Evolutionary conservation across 2,329 filamentous ascomycete species (phyloP).

Genomic region (Claviceps sp.): DNA sequence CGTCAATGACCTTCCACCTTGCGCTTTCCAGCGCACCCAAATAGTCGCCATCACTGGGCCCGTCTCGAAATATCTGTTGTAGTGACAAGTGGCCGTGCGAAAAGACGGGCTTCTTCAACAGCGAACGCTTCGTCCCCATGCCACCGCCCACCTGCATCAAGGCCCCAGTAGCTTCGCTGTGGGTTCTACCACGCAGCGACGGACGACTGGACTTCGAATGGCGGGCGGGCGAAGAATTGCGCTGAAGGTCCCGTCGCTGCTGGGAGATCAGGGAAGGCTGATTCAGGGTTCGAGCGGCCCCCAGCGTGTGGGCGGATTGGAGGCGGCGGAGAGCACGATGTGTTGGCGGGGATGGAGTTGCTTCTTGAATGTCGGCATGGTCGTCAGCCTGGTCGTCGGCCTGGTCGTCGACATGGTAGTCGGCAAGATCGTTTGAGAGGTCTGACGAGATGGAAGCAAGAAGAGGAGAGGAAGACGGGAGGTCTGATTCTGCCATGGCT

Average conservation of each 20-base stretch:
- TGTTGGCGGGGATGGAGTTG: constrained; percentile 48
- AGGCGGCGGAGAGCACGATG: constrained; percentile 58
- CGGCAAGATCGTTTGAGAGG: constrained; percentile 17
- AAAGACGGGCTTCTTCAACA: constrained; percentile 29
- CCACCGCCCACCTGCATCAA: constrained; percentile 24
- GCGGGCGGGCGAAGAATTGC: constrained; percentile 21
- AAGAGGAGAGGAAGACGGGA: not conserved
- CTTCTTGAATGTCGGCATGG: constrained; percentile 31
- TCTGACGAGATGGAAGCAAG: not conserved
- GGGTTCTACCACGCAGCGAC: constrained; percentile 50
- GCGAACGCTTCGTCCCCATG: constrained; percentile 21
- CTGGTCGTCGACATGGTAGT: constrained; percentile 11
- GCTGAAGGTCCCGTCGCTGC: constrained; percentile 38
- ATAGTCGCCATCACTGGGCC: constrained; percentile 59
- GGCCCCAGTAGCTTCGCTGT: constrained; percentile 51
- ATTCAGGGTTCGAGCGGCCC: constrained; percentile 33
- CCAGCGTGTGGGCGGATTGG: constrained; percentile 61
- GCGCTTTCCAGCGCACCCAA: constrained; percentile 54
- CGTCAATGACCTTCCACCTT: constrained; percentile 59
- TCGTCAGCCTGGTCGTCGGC: constrained; percentile 6
- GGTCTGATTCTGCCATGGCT: constrained; percentile 7
- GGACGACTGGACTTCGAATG: constrained; percentile 21
- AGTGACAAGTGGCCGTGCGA: constrained; percentile 48
- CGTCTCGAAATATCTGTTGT: constrained; percentile 67
- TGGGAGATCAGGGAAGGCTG: constrained; percentile 49